These are phyloP conservation scores for Acer yangbiense DNA, from an alignment of 345 rosid genomes.

Conservation along the genomic window DNA sequence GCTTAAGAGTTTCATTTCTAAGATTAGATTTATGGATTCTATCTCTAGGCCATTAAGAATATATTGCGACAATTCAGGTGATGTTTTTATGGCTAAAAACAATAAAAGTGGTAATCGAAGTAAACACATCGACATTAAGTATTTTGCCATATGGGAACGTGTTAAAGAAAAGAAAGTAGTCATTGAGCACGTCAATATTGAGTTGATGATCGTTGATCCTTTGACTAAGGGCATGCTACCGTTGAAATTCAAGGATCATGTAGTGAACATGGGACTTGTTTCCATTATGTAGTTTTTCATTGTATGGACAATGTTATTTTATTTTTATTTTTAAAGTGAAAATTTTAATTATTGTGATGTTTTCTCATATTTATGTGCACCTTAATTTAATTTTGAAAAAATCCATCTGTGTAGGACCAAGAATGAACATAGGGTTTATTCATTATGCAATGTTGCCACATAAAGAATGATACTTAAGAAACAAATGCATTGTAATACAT, in stretches of 20 bases:
- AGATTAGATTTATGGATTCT: neutral
- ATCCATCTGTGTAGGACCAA: neutral
- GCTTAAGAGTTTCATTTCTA: neutral
- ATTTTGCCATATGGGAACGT: neutral
- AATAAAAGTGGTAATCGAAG: neutral
- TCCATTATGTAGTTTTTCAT: neutral
- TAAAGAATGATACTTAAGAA: neutral
- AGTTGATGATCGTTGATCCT: neutral
- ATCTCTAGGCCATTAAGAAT: neutral
- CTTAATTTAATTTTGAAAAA: neutral
- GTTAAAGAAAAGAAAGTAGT: neutral
- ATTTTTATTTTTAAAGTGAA: neutral
- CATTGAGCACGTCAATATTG: neutral
- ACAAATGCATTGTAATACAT: neutral
- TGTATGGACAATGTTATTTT: too few relatives aligned
- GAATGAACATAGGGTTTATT: neutral
- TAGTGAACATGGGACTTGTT: neutral
- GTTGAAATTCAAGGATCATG: neutral
- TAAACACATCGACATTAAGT: neutral
- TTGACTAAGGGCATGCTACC: neutral
- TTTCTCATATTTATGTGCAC: neutral
- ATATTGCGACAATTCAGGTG: neutral
- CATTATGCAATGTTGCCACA: neutral
- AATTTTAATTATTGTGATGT: too few relatives aligned
- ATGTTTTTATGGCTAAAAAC: neutral